phyloP scores from a whole-genome alignment of 2,329 filamentous ascomycete species.

The Alternaria tenuissima region DNA sequence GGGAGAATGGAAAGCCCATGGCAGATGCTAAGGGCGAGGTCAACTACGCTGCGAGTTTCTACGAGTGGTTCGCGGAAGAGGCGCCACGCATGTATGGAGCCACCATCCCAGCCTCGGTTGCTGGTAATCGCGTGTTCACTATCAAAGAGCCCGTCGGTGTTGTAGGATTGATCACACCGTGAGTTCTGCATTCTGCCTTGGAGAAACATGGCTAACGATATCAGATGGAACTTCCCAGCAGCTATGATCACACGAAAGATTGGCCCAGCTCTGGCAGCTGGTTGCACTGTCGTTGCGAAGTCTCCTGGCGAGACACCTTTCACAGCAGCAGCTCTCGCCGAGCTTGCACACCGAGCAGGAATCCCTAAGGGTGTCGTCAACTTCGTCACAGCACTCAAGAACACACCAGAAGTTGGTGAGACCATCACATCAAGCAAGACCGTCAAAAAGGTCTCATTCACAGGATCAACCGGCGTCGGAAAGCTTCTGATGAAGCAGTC shows the following conservation, averaged over 20 bases:
- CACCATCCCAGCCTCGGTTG: constrained; percentile 73
- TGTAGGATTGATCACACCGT: constrained; percentile 81
- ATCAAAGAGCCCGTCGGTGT: constrained; percentile 86
- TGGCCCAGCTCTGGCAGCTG: constrained; percentile 80
- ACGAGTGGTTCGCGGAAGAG: constrained; percentile 54
- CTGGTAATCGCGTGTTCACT: constrained; percentile 78
- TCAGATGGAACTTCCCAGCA: constrained; percentile 77
- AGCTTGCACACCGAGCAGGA: constrained; percentile 85
- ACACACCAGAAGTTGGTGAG: constrained; percentile 81
- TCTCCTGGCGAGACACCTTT: constrained; percentile 92
- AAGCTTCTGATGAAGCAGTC: constrained; percentile 90
- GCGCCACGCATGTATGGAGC: constrained; percentile 63
- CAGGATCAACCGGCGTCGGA: constrained; percentile 73
- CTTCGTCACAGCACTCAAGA: constrained; percentile 79
- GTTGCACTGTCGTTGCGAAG: constrained; percentile 93
- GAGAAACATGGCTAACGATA: constrained; percentile 4
- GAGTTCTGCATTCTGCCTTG: constrained; percentile 20
- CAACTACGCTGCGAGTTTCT: constrained; percentile 51
- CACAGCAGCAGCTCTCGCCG: constrained; percentile 85
- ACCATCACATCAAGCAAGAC: constrained; percentile 77
- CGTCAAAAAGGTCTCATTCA: constrained; percentile 93
- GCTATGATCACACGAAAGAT: constrained; percentile 62
- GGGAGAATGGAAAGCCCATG: constrained; percentile 88
- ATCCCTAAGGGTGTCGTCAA: constrained; percentile 93
- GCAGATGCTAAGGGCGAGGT: constrained; percentile 59